phyloP scores from a whole-genome alignment of 139 green algal species.

The Closterium sp. region DNA sequence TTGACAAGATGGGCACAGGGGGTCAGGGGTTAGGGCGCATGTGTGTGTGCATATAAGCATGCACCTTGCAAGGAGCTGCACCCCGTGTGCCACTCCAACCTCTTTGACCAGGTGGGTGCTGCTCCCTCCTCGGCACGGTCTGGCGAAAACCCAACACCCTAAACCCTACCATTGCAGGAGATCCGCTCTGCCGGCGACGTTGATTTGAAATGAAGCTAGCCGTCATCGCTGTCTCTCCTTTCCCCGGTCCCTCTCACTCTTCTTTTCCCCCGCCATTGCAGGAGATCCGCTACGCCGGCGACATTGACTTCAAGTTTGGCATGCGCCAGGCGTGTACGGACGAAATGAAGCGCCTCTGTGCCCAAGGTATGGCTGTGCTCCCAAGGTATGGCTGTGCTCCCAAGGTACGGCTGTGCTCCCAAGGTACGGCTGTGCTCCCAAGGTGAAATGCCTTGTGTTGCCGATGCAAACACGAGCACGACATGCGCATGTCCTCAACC shows the following conservation, averaged over 20 bases:
- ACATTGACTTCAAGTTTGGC: conserved; percentile 54
- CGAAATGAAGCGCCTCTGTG: not conserved
- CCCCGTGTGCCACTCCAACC: conserved; percentile 62
- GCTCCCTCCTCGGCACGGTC: too few relatives aligned
- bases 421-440: too few relatives aligned
- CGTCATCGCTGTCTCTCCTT: too few relatives aligned
- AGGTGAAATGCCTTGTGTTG: too few relatives aligned
- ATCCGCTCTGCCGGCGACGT: conserved; percentile 53
- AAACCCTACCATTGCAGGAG: too few relatives aligned
- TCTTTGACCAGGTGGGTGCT: conserved; percentile 57
- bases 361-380: not conserved
- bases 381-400: too few relatives aligned
- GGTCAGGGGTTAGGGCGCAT: too few relatives aligned
- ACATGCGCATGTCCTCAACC: too few relatives aligned
- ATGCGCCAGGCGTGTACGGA: conserved; percentile 72
- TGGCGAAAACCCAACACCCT: too few relatives aligned
- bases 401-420: too few relatives aligned
- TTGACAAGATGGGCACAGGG: too few relatives aligned
- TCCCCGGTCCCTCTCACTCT: not conserved
- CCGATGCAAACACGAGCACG: too few relatives aligned
- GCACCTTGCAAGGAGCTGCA: conserved; percentile 64
- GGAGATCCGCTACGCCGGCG: conserved; percentile 55
- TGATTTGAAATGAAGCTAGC: conserved; percentile 48
- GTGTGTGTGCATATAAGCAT: conserved; percentile 33
- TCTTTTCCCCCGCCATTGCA: not conserved